Conservation (phyloP, 192 early-diverging fungal genomes). For the Backusella liffmaniae region DNA sequence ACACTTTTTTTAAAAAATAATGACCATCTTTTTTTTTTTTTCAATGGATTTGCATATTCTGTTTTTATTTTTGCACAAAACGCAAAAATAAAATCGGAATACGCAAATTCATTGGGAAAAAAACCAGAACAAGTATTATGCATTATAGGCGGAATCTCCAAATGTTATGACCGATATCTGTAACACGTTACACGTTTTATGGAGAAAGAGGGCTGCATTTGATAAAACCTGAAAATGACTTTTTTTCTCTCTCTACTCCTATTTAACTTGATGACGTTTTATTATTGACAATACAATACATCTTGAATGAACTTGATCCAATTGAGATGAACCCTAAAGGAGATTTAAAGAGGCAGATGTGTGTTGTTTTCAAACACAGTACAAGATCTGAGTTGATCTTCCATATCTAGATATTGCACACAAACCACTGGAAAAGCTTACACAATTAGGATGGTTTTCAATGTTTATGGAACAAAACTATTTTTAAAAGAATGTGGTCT, state of each 20-base stretch:
- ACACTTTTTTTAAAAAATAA: too few species aligned
- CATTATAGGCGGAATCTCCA: background rate
- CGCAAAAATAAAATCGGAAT: too few species aligned
- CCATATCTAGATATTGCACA: background rate
- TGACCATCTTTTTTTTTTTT: too few species aligned
- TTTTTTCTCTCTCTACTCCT: too few species aligned
- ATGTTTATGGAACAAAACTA: too few species aligned
- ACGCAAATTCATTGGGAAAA: too few species aligned
- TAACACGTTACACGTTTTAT: constrained; percentile 1
- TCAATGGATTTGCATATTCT: too few species aligned
- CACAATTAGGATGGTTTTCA: too few species aligned
- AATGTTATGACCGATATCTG: background rate
- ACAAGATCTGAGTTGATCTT: background rate
- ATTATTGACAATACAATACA: background rate
- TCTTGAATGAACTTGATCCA: background rate
- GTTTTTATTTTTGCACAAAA: too few species aligned
- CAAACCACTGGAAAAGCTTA: background rate
- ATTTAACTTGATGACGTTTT: background rate
- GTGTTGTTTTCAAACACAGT: background rate
- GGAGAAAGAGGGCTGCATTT: background rate
- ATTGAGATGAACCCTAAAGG: background rate
- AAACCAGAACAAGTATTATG: background rate
- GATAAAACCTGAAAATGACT: background rate
- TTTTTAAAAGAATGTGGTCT: too few species aligned
- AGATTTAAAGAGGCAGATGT: background rate